phyloP scores from a whole-genome alignment of 2,329 filamentous ascomycete genomes.

The Colletotrichum graminicola region DNA sequence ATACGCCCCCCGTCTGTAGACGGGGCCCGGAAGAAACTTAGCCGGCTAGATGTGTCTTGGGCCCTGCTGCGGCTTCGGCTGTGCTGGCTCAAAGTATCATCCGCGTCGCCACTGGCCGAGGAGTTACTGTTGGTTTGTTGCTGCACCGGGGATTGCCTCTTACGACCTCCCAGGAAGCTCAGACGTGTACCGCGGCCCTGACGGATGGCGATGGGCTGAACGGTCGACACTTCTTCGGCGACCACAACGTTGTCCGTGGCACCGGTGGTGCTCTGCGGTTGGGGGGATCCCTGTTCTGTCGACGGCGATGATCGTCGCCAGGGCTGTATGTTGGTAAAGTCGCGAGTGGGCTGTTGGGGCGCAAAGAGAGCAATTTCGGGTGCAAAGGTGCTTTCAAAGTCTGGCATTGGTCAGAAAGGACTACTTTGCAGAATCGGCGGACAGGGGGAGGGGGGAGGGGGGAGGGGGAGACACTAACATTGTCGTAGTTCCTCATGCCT shows the following conservation, averaged over 20 bases:
- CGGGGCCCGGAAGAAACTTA: constrained; percentile 61
- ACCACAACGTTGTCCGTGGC: constrained; percentile 52
- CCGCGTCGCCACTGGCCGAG: constrained; percentile 47
- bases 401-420: constrained; percentile 52
- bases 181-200: constrained; percentile 65
- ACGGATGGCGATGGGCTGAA: constrained; percentile 64
- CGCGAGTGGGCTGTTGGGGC: constrained; percentile 59
- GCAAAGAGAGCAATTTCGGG: constrained; percentile 75
- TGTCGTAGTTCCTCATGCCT: constrained; percentile 71
- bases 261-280: constrained; percentile 51
- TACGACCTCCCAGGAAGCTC: constrained; percentile 68
- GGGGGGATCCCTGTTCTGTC: constrained; percentile 49
- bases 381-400: constrained; percentile 73
- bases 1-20: constrained; percentile 48
- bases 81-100: constrained; percentile 48
- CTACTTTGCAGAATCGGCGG: neutral
- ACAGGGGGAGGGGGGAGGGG: neutral
- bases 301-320: constrained; percentile 65
- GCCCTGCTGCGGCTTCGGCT: constrained; percentile 47
- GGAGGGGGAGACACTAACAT: constrained; percentile 63
- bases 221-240: constrained; percentile 63
- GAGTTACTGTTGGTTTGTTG: constrained; percentile 48
- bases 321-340: constrained; percentile 58
- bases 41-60: constrained; percentile 55
- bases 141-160: constrained; percentile 55